Evolutionary conservation across 768 basidiomycete genomes (phyloP).

Genomic region (Boletus reticuloceps): DNA sequence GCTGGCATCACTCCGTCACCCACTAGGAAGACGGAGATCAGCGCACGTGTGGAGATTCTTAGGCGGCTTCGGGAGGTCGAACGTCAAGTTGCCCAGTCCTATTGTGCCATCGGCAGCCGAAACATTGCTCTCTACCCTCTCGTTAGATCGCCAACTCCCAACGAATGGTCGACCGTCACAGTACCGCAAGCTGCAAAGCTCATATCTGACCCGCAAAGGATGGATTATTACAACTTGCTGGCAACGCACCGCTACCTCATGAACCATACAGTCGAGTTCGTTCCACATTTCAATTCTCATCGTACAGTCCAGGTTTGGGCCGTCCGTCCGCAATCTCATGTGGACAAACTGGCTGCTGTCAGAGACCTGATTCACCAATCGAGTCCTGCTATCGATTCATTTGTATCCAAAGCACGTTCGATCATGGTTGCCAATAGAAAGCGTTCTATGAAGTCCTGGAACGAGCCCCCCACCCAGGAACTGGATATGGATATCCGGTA

Average conservation of each 20-base stretch:
- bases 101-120: constrained; percentile 32
- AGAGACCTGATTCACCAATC: constrained; percentile 43
- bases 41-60: constrained; percentile 65
- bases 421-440: constrained; percentile 38
- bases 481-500: constrained; percentile 36
- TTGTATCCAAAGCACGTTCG: constrained; percentile 47
- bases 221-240: constrained; percentile 38
- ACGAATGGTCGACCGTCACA: constrained; percentile 56
- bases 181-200: constrained; percentile 50
- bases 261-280: constrained; percentile 48
- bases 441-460: constrained; percentile 29
- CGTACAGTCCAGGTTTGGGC: constrained; percentile 49
- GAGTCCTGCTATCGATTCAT: constrained; percentile 42
- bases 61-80: constrained; percentile 56
- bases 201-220: constrained; percentile 31
- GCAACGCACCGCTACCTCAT: constrained; percentile 67
- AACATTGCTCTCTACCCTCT: constrained; percentile 39
- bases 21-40: constrained; percentile 35
- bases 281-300: constrained; percentile 47
- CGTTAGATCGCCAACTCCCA: constrained; percentile 43
- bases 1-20: constrained; percentile 42
- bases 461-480: constrained; percentile 29
- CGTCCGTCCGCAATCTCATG: constrained; percentile 60
- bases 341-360: constrained; percentile 50
- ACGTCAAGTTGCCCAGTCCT: constrained; percentile 43